Evolutionary conservation across 441 rosid genomes (phyloP).

Genomic region (Jatropha podagrica): DNA sequence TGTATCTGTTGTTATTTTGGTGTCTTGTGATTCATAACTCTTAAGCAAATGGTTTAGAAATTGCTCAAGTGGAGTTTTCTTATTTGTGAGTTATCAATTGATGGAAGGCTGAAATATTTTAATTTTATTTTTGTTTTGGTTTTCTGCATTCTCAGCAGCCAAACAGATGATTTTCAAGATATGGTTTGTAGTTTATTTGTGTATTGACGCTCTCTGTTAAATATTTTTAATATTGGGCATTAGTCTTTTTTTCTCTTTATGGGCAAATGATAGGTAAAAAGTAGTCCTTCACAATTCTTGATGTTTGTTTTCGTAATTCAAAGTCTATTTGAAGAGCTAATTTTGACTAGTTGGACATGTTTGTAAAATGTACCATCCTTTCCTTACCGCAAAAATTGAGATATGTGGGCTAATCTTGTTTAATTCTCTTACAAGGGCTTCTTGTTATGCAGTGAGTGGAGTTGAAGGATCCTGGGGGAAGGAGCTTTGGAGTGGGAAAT

Average conservation of each 20-base stretch:
- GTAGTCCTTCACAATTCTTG: not conserved
- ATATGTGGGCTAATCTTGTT: slow-evolving; percentile 16
- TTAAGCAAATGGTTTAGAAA: not conserved
- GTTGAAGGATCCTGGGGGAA: slow-evolving; percentile 36
- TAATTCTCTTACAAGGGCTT: slow-evolving; percentile 19
- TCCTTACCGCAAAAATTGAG: slow-evolving; percentile 3
- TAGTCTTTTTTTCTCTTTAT: not conserved
- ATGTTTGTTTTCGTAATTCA: not conserved
- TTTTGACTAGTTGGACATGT: not conserved
- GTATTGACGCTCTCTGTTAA: not conserved
- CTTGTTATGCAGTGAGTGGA: slow-evolving; percentile 29
- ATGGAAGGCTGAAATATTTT: slow-evolving; percentile 2
- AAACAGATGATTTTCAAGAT: not conserved
- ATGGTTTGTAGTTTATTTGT: not conserved
- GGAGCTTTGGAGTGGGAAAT: slow-evolving; percentile 51
- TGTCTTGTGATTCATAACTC: slow-evolving; percentile 7
- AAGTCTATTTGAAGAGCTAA: not conserved
- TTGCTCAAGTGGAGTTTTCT: not conserved
- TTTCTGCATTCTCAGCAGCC: slow-evolving; percentile 5
- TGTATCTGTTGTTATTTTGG: not conserved
- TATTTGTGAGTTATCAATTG: not conserved
- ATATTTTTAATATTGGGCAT: not conserved
- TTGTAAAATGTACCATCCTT: not conserved
- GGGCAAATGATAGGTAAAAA: not conserved
- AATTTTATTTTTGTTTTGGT: not conserved